Evolutionary conservation across 345 rosid genomes (phyloP).

Genomic region (Arabis alpina): DNA sequence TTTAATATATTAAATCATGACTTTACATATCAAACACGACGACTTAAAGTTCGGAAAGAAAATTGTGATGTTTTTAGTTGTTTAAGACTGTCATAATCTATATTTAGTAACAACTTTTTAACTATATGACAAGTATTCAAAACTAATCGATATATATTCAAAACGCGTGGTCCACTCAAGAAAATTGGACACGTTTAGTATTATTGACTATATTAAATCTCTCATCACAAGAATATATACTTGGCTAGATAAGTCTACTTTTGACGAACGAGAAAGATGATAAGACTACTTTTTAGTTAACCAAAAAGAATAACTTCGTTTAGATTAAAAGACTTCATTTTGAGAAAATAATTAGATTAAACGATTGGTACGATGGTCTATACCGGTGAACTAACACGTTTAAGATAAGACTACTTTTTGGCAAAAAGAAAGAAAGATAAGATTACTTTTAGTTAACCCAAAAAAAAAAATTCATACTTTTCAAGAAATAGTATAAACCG

Average conservation of each 20-base stretch:
- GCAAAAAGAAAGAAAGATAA: no score
- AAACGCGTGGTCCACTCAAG: slow-evolving; percentile 23
- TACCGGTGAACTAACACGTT: no score
- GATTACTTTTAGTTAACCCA: no score
- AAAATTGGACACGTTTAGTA: not conserved
- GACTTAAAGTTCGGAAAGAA: not conserved
- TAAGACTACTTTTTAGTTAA: not conserved
- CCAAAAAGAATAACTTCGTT: not conserved
- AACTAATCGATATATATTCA: not conserved
- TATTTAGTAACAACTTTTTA: not conserved
- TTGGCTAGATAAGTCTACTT: not conserved
- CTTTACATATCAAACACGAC: not conserved
- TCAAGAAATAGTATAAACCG: not conserved
- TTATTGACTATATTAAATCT: not conserved
- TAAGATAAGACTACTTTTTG: no score
- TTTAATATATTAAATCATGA: not conserved
- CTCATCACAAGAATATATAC: slow-evolving; percentile 3
- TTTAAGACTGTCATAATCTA: not conserved
- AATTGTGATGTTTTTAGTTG: not conserved
- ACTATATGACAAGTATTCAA: slow-evolving; percentile 16
- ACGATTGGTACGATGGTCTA: no score
- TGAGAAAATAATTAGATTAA: no score
- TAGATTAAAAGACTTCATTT: not conserved
- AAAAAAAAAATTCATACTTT: not conserved
- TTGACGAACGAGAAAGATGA: not conserved